Base-by-base conservation (phyloP, 208 protist genomes). In the Crithidia bombi region DNA sequence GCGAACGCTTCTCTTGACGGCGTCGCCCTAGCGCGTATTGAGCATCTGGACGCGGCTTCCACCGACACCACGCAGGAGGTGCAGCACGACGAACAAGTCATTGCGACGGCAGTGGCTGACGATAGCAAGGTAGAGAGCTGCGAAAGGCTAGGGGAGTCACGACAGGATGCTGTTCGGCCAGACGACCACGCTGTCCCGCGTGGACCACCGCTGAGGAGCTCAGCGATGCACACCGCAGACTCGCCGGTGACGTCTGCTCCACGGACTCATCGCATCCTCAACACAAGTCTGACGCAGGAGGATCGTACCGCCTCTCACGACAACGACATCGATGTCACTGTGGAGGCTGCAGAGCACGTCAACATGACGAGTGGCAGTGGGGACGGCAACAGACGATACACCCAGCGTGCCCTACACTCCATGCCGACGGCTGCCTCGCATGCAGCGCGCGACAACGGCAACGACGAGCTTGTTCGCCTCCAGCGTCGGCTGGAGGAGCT, bases 381-480 rank as follows among this genome's bases (percentile, higher is more conserved):
- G 3, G 35, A 43, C 12, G 32, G 47, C n/a, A 15, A n/a, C 38
- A 41, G 38, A 41, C 38, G 38, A 41, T 41, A n/a, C n/a, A n/a
- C n/a, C n/a, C n/a, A n/a, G n/a, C n/a, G n/a, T n/a, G n/a, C n/a
- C n/a, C n/a, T 49, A 5, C 43, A 49, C 43, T 19, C 43, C 11
- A 7, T 12, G 43, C 21, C 19, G 43, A 49, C 9, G 43, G 15
- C 15, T 19, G 5, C 5, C 43, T 5, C n/a, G n/a, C n/a, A n/a
- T n/a, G n/a, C n/a, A n/a, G n/a, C n/a, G n/a, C n/a, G n/a, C n/a
- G n/a, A 36, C 23, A 12, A 35, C 23, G 28, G 15, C 9, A 41
- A 26, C 49, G 85, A 91, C 49, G 62, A 62, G 39, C 76, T 93
- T 2, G 50, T 36, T 2, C 46, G 28, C 15, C 69, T 78, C 2